These are phyloP conservation scores for Xylaria castorea DNA, from an alignment of 495 filamentous ascomycete genomes.

Conservation along the genomic window DNA sequence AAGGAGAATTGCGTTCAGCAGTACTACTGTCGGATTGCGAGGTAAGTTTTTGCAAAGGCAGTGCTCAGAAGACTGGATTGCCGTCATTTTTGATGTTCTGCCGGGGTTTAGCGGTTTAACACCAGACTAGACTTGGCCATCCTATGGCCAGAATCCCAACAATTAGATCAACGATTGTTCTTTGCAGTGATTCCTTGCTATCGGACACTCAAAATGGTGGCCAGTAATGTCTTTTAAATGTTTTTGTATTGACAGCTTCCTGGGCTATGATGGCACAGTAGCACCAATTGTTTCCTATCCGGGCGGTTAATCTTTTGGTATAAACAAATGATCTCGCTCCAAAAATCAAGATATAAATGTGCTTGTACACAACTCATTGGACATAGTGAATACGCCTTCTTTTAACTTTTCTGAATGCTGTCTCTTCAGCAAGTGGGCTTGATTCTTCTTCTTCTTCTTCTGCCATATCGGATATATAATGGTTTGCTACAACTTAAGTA, in stretches of 20 bases:
- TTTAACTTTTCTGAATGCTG: not conserved
- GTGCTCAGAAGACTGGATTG: not conserved
- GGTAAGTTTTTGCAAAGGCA: not conserved
- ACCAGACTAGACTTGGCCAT: not conserved
- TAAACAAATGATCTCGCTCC: constrained; percentile 14
- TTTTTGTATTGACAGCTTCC: not conserved
- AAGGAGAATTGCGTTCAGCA: constrained; percentile 24
- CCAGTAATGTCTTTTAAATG: not conserved
- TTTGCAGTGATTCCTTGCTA: not conserved
- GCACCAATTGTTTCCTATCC: not conserved
- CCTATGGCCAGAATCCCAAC: not conserved
- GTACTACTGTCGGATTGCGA: constrained; percentile 26
- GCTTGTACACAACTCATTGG: constrained; percentile 11
- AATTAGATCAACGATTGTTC: not conserved
- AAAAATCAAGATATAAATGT: constrained; percentile 16
- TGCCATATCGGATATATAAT: not conserved
- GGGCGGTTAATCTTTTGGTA: not conserved
- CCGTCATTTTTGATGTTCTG: not conserved
- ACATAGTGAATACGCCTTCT: not conserved
- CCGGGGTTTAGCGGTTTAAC: not conserved
- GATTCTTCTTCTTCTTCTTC: not conserved
- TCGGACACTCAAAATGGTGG: not conserved
- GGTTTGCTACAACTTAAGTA: not conserved
- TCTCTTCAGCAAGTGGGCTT: constrained; percentile 8
- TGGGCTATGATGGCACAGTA: not conserved